Base-by-base conservation (phyloP, 2,329 filamentous ascomycete genomes). In the Calonectria hawksworthii region DNA sequence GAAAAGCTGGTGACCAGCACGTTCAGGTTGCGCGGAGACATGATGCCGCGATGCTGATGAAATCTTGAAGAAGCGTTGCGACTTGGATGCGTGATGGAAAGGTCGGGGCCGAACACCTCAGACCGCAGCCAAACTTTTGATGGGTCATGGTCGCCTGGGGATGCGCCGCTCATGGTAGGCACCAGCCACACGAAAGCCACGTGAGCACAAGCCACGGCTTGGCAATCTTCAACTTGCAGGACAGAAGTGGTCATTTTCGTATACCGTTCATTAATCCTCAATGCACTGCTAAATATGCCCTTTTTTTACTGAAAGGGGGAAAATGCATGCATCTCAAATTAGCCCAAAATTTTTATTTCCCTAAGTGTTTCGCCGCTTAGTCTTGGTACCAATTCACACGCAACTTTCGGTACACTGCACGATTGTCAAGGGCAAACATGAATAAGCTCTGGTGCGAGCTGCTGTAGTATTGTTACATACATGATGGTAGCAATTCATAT, bases 1-100 rank as follows among this genome's bases (percentile, higher is more conserved):
- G 93, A 90, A 82, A 99, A 96, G 75, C 94, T 95, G 79, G 95
- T 93, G 75, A 99, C 88, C 74, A 99, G 91, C 76, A 99, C 89
- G 86, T 98, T 98, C 83, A 98, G 87, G 50, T 87, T 91, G 76
- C 84, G 85, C 1, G 88, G 81, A 50, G 88, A 86, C 92, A 94
- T 94, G 59, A 70, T 78, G 69, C 18, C 18, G 41, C 23, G 34
- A 56, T 13, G 32, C 51, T n/a, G 50, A 21, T 38, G 26, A 23
- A 59, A 13, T 59, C 30, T 16, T n/a, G 44, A 30, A 6, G 7
- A 68, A 61, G 21, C 28, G 54, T 70, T 38, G n/a, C 59, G 59
- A 34, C 51, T 54, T 14, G 23, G 51, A 70, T 52, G 74, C 21
- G 38, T 41, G 30, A 41, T 44, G 14, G 38, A 34, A 54, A 28